A percentile compares a stretch with the other conserved stretches of the same genome.
Conservation (phyloP, 2,329 filamentous ascomycete species). For the Penicillium freii region DNA sequence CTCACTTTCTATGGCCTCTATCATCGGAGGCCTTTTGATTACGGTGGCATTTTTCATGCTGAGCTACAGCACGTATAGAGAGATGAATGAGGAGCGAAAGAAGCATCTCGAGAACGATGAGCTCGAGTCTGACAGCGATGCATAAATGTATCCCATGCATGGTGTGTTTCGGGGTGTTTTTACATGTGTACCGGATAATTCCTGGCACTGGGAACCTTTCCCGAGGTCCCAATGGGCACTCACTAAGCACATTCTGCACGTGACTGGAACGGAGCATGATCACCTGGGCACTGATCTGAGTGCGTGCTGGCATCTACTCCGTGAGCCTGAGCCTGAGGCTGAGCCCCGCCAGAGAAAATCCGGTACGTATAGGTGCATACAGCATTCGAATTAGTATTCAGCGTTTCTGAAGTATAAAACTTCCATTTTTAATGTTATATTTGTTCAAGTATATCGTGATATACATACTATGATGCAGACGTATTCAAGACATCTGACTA, state of each 20-base stretch:
- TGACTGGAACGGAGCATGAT: too few relatives aligned
- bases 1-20: constrained; percentile 69
- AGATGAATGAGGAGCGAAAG: constrained; percentile 81
- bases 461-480: too few relatives aligned
- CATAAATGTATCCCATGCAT: constrained; percentile 23
- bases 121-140: constrained; percentile 45
- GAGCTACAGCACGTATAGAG: constrained; percentile 86
- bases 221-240: too few relatives aligned
- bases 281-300: too few relatives aligned
- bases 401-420: neutral
- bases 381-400: constrained; percentile 8
- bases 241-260: too few relatives aligned
- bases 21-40: constrained; percentile 82
- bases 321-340: too few relatives aligned
- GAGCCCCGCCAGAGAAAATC: too few relatives aligned
- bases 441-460: neutral
- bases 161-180: neutral
- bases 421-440: neutral
- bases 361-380: neutral
- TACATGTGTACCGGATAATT: neutral
- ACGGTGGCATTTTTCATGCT: constrained; percentile 83
- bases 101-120: constrained; percentile 51
- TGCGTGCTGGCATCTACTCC: too few relatives aligned
- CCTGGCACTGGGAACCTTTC: too few relatives aligned
- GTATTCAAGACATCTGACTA: too few relatives aligned